Evolutionary conservation across 495 filamentous ascomycete species (phyloP).

Genomic region (Hypoxylon fuscum): DNA sequence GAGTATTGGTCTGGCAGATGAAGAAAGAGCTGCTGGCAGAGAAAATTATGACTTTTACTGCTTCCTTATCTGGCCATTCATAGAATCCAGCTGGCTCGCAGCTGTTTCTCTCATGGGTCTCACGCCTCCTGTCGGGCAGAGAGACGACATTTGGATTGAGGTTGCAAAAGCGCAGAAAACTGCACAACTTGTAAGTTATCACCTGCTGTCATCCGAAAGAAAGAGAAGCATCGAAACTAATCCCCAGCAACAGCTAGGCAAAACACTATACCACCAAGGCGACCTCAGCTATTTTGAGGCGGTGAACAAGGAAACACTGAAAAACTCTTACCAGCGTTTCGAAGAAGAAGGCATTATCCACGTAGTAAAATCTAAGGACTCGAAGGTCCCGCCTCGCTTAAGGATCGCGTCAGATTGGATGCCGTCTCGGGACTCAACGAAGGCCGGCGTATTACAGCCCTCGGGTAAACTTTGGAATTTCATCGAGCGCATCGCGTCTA

Average conservation of each 20-base stretch:
- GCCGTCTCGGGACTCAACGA: slow-evolving; percentile 66
- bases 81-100: slow-evolving; percentile 91
- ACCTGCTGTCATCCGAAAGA: background rate
- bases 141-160: slow-evolving; percentile 78
- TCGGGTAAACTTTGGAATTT: slow-evolving; percentile 88
- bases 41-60: slow-evolving; percentile 99
- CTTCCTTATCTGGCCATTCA: slow-evolving; percentile 97
- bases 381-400: slow-evolving; percentile 65
- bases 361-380: slow-evolving; percentile 70
- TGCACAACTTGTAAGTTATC: slow-evolving; percentile 75
- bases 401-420: slow-evolving; percentile 81
- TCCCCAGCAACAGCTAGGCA: slow-evolving; percentile 72
- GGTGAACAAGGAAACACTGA: slow-evolving; percentile 96
- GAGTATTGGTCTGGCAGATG: slow-evolving; percentile 75
- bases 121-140: slow-evolving; percentile 70
- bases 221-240: slow-evolving; percentile 35
- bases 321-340: slow-evolving; percentile 88
- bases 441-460: slow-evolving; percentile 68
- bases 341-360: slow-evolving; percentile 90
- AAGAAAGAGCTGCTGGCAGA: slow-evolving; percentile 77
- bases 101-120: slow-evolving; percentile 86
- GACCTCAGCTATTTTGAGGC: slow-evolving; percentile 97
- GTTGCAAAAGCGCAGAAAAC: slow-evolving; percentile 79
- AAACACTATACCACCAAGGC: slow-evolving; percentile 97
- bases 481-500: slow-evolving; percentile 83